A percentile compares a stretch with the other conserved stretches of the same genome.
These are phyloP conservation scores for Candida stauntonica DNA, from an alignment of 805 yeast species.

Conservation along the genomic window DNA sequence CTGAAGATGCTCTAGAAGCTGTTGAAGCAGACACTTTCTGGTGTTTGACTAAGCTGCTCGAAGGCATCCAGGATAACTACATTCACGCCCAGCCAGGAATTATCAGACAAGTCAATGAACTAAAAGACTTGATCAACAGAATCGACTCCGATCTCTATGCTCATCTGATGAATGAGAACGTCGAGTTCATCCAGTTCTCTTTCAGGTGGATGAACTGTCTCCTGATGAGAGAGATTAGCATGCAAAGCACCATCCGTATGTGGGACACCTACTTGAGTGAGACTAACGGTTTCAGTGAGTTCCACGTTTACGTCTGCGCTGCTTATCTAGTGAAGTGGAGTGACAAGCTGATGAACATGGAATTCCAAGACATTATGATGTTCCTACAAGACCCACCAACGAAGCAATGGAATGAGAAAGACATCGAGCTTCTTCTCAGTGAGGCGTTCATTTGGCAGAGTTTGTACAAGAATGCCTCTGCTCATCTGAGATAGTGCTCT, in stretches of 20 bases:
- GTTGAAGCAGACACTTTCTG: slow-evolving; percentile 96
- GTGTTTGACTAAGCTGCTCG: slow-evolving; percentile 88
- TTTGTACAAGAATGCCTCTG: slow-evolving; percentile 82
- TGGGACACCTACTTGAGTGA: slow-evolving; percentile 94
- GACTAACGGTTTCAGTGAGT: slow-evolving; percentile 76
- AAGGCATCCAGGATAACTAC: slow-evolving; percentile 94
- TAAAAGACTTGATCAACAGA: slow-evolving; percentile 70
- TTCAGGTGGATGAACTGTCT: slow-evolving; percentile 99
- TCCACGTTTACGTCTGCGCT: slow-evolving; percentile 96
- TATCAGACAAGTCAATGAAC: slow-evolving; percentile 79
- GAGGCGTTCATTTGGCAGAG: slow-evolving; percentile 98
- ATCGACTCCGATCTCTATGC: slow-evolving; percentile 70
- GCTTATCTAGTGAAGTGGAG: slow-evolving; percentile 92
- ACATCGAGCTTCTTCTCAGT: slow-evolving; percentile 85
- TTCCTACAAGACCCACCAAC: slow-evolving; percentile 92
- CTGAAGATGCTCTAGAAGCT: slow-evolving; percentile 54
- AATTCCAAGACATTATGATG: slow-evolving; percentile 90
- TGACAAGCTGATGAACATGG: slow-evolving; percentile 71
- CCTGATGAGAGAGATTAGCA: slow-evolving; percentile 86
- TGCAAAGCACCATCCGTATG: slow-evolving; percentile 80
- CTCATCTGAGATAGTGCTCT: slow-evolving; percentile 54
- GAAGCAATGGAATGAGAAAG: slow-evolving; percentile 77
- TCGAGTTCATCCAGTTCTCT: slow-evolving; percentile 94
- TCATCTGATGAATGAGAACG: slow-evolving; percentile 75
- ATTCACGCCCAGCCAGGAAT: slow-evolving; percentile 99